Conservation (phyloP, 495 filamentous ascomycete species). For the Neurospora sp. region DNA sequence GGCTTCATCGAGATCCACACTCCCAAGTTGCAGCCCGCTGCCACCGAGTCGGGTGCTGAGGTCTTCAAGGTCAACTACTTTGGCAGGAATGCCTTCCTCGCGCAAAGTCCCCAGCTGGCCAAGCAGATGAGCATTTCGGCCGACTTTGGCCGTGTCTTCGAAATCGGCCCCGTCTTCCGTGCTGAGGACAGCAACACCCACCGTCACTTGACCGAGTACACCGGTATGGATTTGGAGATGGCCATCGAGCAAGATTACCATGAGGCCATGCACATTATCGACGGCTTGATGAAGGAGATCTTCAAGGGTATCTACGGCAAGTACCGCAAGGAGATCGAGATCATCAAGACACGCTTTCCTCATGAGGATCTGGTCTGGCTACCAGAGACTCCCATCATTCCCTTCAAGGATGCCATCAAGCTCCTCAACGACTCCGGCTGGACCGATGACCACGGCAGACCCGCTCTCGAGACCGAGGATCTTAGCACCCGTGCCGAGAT, state of each 20-base stretch:
- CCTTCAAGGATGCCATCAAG: slow-evolving; percentile 68
- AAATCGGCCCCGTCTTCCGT: slow-evolving; percentile 92
- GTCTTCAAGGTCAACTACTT: slow-evolving; percentile 97
- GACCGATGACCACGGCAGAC: slow-evolving; percentile 63
- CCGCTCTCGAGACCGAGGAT: slow-evolving; percentile 61
- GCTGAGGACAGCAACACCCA: slow-evolving; percentile 97
- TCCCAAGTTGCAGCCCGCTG: slow-evolving; percentile 80
- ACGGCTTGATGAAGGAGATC: slow-evolving; percentile 77
- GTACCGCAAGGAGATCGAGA: slow-evolving; percentile 58
- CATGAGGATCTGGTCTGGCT: slow-evolving; percentile 60
- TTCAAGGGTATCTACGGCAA: slow-evolving; percentile 67
- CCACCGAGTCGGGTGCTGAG: slow-evolving; percentile 84
- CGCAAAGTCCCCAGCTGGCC: slow-evolving; percentile 86
- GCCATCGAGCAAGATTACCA: slow-evolving; percentile 82
- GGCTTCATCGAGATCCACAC: slow-evolving; percentile 90
- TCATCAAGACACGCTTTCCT: slow-evolving; percentile 51
- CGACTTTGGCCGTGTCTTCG: slow-evolving; percentile 84
- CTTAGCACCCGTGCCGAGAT: slow-evolving; percentile 79
- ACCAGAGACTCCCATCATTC: slow-evolving; percentile 70
- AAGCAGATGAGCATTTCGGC: slow-evolving; percentile 94
- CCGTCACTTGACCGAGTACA: slow-evolving; percentile 92
- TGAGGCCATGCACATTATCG: slow-evolving; percentile 74
- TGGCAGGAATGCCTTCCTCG: slow-evolving; percentile 76
- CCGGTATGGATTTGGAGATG: slow-evolving; percentile 93
- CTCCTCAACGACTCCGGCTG: slow-evolving; percentile 77